Evolutionary conservation across 2,329 filamentous ascomycete genomes (phyloP).

Genomic region (Pseudocercospora fuligena): DNA sequence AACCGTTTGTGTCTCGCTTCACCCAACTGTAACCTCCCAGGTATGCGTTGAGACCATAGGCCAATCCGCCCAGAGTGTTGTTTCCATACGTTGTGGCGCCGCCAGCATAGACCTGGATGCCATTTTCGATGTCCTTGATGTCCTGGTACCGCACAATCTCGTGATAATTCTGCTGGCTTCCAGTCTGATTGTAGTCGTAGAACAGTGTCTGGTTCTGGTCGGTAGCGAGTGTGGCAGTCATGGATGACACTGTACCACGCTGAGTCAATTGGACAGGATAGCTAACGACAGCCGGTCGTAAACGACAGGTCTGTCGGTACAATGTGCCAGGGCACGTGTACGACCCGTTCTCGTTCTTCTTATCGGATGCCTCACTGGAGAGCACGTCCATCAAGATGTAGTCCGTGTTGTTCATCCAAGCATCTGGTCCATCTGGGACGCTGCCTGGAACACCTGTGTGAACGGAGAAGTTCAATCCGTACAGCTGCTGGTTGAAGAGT

Average conservation of each 20-base stretch:
- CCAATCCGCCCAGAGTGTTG: conserved; percentile 18
- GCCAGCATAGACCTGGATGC: not conserved
- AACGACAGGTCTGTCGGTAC: not conserved
- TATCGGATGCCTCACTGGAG: not conserved
- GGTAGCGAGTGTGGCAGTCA: not conserved
- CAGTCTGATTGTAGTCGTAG: conserved; percentile 11
- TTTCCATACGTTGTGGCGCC: not conserved
- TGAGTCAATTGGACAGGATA: conserved; percentile 10
- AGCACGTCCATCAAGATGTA: conserved; percentile 5
- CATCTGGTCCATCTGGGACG: not conserved
- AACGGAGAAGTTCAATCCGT: conserved; percentile 4
- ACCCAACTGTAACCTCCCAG: conserved; percentile 20
- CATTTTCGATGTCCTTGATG: not conserved
- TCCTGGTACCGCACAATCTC: not conserved
- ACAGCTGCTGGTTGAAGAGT: conserved; percentile 11
- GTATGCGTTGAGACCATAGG: conserved; percentile 18
- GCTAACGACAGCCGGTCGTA: conserved; percentile 4
- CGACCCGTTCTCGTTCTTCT: not conserved
- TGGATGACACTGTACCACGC: not conserved
- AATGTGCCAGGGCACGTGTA: not conserved
- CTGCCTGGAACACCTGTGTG: not conserved
- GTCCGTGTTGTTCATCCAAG: conserved; percentile 10
- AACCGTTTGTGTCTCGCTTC: not conserved
- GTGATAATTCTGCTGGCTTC: conserved; percentile 9
- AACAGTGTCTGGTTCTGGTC: not conserved